These are phyloP conservation scores for Helichrysum umbraculigerum DNA, from an alignment of 129 eudicot species.

Conservation along the genomic window DNA sequence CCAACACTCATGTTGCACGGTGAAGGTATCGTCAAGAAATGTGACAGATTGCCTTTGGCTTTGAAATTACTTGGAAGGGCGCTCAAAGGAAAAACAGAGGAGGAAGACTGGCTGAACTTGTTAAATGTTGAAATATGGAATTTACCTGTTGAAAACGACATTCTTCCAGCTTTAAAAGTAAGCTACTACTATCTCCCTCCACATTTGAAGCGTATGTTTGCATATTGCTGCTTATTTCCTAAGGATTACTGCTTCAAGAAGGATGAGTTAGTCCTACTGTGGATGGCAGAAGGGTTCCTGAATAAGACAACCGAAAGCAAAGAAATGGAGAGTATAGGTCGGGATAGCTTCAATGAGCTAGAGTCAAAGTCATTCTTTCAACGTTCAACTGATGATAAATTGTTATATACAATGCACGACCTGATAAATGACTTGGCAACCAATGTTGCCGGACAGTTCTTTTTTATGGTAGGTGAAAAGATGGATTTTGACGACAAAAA, in stretches of 20 bases:
- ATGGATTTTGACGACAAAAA: conserved; percentile 2
- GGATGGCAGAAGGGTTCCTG: conserved; percentile 37
- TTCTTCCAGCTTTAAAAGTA: conserved; percentile 5
- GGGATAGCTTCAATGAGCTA: conserved; percentile 27
- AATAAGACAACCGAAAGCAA: background rate
- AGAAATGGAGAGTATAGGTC: conserved; percentile 37
- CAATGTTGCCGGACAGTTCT: conserved; percentile 34
- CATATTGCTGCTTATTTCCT: too few relatives aligned
- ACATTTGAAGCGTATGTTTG: too few relatives aligned
- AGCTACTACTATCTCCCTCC: background rate
- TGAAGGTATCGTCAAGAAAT: conserved; percentile 10
- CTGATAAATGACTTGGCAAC: conserved; percentile 41
- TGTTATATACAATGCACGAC: conserved; percentile 44
- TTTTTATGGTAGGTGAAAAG: conserved; percentile 34
- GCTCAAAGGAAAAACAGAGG: background rate
- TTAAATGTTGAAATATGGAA: conserved; percentile 3
- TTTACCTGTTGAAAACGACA: background rate
- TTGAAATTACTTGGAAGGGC: conserved; percentile 1
- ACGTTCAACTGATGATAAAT: too few relatives aligned
- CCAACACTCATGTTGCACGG: background rate
- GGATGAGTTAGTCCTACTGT: background rate
- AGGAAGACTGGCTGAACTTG: background rate
- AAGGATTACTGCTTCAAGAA: conserved; percentile 1
- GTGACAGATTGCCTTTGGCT: background rate
- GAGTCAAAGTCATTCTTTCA: conserved; percentile 35